phyloP scores from a whole-genome alignment of 108 stramenopile species.

The Schizochytrium sp. region DNA sequence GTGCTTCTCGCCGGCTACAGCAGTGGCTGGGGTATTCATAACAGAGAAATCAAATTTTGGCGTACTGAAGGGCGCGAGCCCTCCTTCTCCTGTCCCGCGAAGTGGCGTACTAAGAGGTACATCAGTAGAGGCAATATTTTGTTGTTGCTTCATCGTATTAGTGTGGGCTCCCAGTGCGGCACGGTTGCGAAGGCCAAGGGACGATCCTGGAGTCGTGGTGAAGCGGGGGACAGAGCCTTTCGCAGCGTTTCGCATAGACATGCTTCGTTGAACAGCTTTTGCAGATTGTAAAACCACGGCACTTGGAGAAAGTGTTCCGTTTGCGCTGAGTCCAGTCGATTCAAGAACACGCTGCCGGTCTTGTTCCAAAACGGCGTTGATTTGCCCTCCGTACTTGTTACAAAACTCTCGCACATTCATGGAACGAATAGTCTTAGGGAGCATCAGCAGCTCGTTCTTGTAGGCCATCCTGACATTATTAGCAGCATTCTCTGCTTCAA shows the following conservation, averaged over 20 bases:
- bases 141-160: neutral
- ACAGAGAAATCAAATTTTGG: neutral
- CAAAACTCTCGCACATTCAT: slow-evolving; percentile 57
- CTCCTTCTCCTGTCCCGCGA: neutral
- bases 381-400: slow-evolving; percentile 34
- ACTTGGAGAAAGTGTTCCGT: neutral
- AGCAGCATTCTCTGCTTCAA: neutral
- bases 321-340: neutral
- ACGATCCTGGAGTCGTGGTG: neutral
- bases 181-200: neutral
- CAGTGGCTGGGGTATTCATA: neutral
- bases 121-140: neutral
- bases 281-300: slow-evolving; percentile 39
- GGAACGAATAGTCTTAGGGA: slow-evolving; percentile 49
- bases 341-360: slow-evolving; percentile 53
- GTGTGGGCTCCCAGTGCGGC: slow-evolving; percentile 46
- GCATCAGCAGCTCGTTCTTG: slow-evolving; percentile 43
- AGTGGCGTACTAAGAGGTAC: neutral
- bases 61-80: neutral
- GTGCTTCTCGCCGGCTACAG: neutral
- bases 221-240: neutral
- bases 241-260: slow-evolving; percentile 49
- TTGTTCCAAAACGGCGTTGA: slow-evolving; percentile 39
- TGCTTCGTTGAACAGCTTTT: slow-evolving; percentile 4
- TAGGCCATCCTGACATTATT: neutral